Percentiles rank a stretch among this genome's conserved stretches.
Evolutionary conservation across 208 protist genomes (phyloP).

Genomic region (Balamuthia mandrillaris): DNA sequence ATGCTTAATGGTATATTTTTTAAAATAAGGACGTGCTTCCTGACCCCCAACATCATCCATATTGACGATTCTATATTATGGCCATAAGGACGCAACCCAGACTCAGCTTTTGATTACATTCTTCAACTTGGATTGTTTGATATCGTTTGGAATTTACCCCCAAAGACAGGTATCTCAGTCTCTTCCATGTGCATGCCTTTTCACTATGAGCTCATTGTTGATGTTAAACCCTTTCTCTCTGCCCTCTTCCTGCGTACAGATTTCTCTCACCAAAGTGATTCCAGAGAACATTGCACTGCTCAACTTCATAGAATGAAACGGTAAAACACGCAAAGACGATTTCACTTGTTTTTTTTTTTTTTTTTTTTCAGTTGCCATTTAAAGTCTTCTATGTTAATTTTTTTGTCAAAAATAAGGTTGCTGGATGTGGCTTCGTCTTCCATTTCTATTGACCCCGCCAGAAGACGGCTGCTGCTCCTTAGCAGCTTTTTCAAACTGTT

Average conservation of each 20-base stretch:
- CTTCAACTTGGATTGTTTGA: not conserved
- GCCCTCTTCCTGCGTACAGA: not conserved
- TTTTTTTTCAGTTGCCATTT: too few relatives aligned
- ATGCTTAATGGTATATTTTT: constrained; percentile 1
- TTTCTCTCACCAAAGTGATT: too few relatives aligned
- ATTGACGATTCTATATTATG: not conserved
- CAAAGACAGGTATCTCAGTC: not conserved
- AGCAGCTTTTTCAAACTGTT: not conserved
- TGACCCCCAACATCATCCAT: not conserved
- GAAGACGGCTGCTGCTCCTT: too few relatives aligned
- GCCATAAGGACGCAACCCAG: not conserved
- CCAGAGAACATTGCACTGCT: too few relatives aligned
- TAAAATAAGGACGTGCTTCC: not conserved
- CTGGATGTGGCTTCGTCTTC: too few relatives aligned
- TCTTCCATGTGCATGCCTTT: not conserved
- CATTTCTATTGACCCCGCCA: too few relatives aligned
- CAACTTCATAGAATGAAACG: too few relatives aligned
- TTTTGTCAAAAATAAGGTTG: too few relatives aligned
- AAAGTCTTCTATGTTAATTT: too few relatives aligned
- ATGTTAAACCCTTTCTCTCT: not conserved
- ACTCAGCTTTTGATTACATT: constrained; percentile 27
- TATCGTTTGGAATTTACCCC: constrained; percentile 9
- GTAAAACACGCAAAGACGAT: too few relatives aligned
- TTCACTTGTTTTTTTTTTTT: too few relatives aligned
- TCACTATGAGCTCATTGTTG: not conserved